Percentiles rank a stretch among this genome's conserved stretches.
Conservation (phyloP, 768 basidiomycete genomes). For the Podaxis sp. region DNA sequence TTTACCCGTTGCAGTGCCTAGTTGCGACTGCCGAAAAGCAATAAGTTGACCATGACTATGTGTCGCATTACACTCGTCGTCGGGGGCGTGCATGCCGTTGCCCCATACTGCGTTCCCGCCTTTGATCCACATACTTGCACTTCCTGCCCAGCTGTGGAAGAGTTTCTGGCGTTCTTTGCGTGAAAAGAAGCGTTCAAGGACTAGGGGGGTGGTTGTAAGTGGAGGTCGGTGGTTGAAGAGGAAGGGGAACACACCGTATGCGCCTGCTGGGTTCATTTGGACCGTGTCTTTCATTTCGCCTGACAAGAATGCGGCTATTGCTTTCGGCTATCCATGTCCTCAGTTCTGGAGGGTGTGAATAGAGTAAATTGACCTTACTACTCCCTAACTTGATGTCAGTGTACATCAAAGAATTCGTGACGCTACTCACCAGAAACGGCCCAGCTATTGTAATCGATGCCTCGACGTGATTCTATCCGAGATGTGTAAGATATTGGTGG, state of each 20-base stretch:
- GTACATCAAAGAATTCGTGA: not conserved
- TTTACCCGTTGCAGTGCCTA: constrained; percentile 24
- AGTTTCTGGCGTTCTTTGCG: constrained; percentile 84
- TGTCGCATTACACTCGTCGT: constrained; percentile 55
- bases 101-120: constrained; percentile 89
- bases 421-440: constrained; percentile 68
- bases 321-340: constrained; percentile 66
- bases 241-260: constrained; percentile 53
- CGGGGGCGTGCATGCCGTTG: constrained; percentile 70
- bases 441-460: constrained; percentile 84
- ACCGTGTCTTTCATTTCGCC: constrained; percentile 97
- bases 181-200: constrained; percentile 88
- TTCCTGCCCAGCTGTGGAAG: constrained; percentile 94
- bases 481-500: constrained; percentile 9
- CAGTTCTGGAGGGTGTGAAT: not conserved
- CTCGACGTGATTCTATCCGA: constrained; percentile 74
- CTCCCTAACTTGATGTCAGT: constrained; percentile 49
- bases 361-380: constrained; percentile 41
- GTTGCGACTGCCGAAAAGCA: constrained; percentile 58
- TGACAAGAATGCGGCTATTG: constrained; percentile 92
- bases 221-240: not conserved
- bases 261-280: constrained; percentile 78
- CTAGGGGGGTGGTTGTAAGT: constrained; percentile 32
- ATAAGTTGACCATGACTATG: constrained; percentile 83
- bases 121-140: constrained; percentile 94